Base-by-base conservation (phyloP, 2,329 filamentous ascomycete species). In the Calonectria pseudoturangicola region DNA sequence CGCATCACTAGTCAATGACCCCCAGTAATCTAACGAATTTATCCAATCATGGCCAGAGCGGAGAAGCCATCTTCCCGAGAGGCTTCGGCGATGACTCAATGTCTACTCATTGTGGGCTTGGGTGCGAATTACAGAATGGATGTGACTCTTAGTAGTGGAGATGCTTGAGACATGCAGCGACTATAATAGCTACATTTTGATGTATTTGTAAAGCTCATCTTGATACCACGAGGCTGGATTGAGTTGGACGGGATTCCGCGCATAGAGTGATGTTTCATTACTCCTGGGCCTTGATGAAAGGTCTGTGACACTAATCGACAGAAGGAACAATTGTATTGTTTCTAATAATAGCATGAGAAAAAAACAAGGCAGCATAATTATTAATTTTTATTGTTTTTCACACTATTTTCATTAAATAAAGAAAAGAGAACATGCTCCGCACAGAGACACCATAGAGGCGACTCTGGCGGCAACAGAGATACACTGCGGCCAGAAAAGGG, bases 41-140 rank as follows among this genome's bases (percentile, higher is more conserved):
- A 51, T 43, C 73, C 60, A 73, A 73, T 71, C 54, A 73, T 47
- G 47, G 30, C 7, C 27, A 41, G 63, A n/a, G n/a, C 27, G 51
- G 63, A 41, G 45, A 27, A 64, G 6, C 45, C 5, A 15, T n/a
- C 47, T 9, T 45, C 65, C 36, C n/a, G 25, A 54, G 45, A 73
- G 56, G 56, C 36, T 73, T 79, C 67, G 75, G 72, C 74, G 74
- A n/a, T 79, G 77, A 79, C 77, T 79, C 77, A 79, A 70, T 47
- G 58, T 33, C 4, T 30, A 30, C 33, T 30, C 56, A 28, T 16
- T 43, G n/a, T 10, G 12, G 30, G 30, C 18, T 45, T 43, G 2
- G 21, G 54, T 16, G 39, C 28, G 27, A 50, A 47, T 50, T 21
- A 48, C 51, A 21, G 28, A 15, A 25, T 21, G 13, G 21, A 65